These are phyloP conservation scores for Cucurbitaria berberidis DNA, from an alignment of 2,329 filamentous ascomycete species.

Conservation along the genomic window DNA sequence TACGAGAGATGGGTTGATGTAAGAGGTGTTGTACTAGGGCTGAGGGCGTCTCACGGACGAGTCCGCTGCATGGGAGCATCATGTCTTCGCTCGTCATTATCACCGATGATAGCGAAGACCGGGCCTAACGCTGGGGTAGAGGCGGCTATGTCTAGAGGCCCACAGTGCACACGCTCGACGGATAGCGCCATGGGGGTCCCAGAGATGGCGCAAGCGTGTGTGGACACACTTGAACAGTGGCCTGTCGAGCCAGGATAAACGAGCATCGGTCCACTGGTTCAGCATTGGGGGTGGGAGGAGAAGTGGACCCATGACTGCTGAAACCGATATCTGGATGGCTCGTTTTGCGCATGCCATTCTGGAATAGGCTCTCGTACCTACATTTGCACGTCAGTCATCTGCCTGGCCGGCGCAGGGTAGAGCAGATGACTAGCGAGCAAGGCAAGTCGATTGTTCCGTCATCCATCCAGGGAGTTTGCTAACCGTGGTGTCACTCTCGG, in stretches of 20 bases:
- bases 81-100: conserved; percentile 26
- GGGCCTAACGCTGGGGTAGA: conserved; percentile 10
- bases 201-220: conserved; percentile 10
- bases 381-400: conserved; percentile 41
- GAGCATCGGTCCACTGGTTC: background rate
- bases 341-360: conserved; percentile 22
- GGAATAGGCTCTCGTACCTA: conserved; percentile 37
- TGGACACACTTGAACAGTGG: background rate
- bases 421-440: conserved; percentile 40
- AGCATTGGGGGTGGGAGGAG: conserved; percentile 12
- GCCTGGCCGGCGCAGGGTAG: conserved; percentile 41
- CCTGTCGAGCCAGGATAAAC: conserved; percentile 1
- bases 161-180: conserved; percentile 10
- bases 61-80: conserved; percentile 21
- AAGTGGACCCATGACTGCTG: conserved; percentile 37
- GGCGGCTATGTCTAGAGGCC: conserved; percentile 12
- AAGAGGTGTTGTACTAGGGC: background rate
- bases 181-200: background rate
- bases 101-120: conserved; percentile 22
- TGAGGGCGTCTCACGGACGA: conserved; percentile 31
- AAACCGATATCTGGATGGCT: conserved; percentile 33
- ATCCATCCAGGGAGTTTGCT: conserved; percentile 18
- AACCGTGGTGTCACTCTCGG: conserved; percentile 20
- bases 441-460: conserved; percentile 31
- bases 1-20: conserved; percentile 27